phyloP scores from a whole-genome alignment of 2,329 filamentous ascomycete genomes.

The Metarhizium brunneum region DNA sequence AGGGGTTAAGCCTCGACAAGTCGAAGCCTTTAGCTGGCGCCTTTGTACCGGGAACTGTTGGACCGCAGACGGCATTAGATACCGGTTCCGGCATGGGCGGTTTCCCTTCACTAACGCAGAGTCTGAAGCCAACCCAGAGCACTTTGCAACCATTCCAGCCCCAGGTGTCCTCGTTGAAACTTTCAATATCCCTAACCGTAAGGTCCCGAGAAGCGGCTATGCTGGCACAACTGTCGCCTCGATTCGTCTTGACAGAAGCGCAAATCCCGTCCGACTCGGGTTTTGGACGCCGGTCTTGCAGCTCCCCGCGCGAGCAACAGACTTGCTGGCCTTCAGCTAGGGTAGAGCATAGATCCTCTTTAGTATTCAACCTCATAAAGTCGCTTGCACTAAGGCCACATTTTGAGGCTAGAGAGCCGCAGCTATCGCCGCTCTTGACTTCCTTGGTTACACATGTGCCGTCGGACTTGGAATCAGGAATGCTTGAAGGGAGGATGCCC shows the following conservation, averaged over 20 bases:
- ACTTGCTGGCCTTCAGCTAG: not conserved
- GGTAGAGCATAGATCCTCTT: not conserved
- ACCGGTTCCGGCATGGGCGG: constrained; percentile 23
- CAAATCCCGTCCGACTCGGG: constrained; percentile 21
- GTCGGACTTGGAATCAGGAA: too few relatives aligned
- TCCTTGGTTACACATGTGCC: too few relatives aligned
- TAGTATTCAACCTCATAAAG: not conserved
- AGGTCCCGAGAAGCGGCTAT: constrained; percentile 11
- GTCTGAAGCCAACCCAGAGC: constrained; percentile 3
- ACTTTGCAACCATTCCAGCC: not conserved
- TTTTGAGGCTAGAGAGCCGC: not conserved
- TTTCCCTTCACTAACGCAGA: constrained; percentile 25
- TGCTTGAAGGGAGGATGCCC: too few relatives aligned
- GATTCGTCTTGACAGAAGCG: constrained; percentile 13
- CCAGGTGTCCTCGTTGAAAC: not conserved
- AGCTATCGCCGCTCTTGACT: too few relatives aligned
- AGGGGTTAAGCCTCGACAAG: constrained; percentile 16
- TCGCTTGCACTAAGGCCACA: not conserved
- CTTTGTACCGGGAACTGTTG: constrained; percentile 18
- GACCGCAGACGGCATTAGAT: constrained; percentile 23
- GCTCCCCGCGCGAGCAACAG: not conserved
- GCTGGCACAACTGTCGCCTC: constrained; percentile 16
- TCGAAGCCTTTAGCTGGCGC: constrained; percentile 8
- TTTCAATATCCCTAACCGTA: not conserved
- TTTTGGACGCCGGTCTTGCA: constrained; percentile 10